phyloP scores from a whole-genome alignment of 2,329 filamentous ascomycete species.

The Colletotrichum acutatum region DNA sequence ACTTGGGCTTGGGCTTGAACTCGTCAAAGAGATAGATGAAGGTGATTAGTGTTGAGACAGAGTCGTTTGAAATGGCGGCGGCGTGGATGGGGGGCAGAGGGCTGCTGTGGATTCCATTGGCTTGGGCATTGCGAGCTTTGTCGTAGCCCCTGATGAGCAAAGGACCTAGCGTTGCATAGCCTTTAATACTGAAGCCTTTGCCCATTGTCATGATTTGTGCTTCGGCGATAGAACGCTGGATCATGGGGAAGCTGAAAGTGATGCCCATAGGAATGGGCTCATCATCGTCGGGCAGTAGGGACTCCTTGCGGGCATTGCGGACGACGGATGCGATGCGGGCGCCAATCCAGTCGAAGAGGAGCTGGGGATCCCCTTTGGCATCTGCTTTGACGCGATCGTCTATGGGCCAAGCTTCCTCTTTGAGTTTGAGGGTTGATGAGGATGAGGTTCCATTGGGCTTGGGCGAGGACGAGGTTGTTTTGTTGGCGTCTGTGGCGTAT shows the following conservation, averaged over 20 bases:
- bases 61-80: slow-evolving; percentile 83
- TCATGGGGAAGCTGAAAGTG: slow-evolving; percentile 78
- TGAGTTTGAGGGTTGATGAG: slow-evolving; percentile 62
- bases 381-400: slow-evolving; percentile 78
- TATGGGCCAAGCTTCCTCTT: slow-evolving; percentile 81
- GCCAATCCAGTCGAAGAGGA: slow-evolving; percentile 85
- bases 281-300: slow-evolving; percentile 52
- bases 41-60: slow-evolving; percentile 82
- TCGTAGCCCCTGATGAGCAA: slow-evolving; percentile 70
- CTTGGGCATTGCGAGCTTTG: slow-evolving; percentile 48
- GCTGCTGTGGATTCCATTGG: slow-evolving; percentile 13
- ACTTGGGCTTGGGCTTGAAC: slow-evolving; percentile 57
- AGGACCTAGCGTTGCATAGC: slow-evolving; percentile 69
- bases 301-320: slow-evolving; percentile 60
- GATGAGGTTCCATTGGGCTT: slow-evolving; percentile 35
- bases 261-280: slow-evolving; percentile 71
- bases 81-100: slow-evolving; percentile 74
- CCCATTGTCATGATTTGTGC: slow-evolving; percentile 76
- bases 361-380: slow-evolving; percentile 66
- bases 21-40: slow-evolving; percentile 78
- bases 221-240: slow-evolving; percentile 70
- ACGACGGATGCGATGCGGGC: slow-evolving; percentile 81
- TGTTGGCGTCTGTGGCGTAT: slow-evolving; percentile 32
- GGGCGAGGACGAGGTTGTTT: background rate
- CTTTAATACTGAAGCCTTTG: slow-evolving; percentile 74